These are phyloP conservation scores for Musa acuminata DNA, from an alignment of 176 grass and related monocot species.

Conservation along the genomic window DNA sequence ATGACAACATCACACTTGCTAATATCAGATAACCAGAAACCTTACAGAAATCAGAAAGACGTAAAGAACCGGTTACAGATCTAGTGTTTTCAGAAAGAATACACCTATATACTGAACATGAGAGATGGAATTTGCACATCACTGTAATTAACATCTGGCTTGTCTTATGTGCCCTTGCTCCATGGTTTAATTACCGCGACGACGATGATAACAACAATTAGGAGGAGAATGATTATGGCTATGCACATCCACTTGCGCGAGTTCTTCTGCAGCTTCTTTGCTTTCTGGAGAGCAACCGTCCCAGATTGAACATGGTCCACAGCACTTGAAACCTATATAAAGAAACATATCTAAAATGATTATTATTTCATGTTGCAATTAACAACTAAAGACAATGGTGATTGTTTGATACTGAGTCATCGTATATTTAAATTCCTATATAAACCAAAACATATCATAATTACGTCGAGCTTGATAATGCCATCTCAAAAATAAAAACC, in stretches of 20 bases:
- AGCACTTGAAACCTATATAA: constrained; percentile 72
- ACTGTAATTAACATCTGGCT: neutral
- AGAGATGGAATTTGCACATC: constrained; percentile 16
- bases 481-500: neutral
- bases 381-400: too few species aligned
- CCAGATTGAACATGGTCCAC: constrained; percentile 74
- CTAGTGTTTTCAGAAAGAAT: constrained; percentile 4
- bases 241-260: constrained; percentile 98
- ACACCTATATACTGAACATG: constrained; percentile 36
- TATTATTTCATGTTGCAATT: neutral
- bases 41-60: neutral
- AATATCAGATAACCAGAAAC: constrained; percentile 16
- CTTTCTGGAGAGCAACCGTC: constrained; percentile 55
- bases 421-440: neutral
- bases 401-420: neutral
- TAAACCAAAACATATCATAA: neutral
- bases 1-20: constrained; percentile 10
- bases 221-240: constrained; percentile 74
- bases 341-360: neutral
- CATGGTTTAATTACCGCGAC: constrained; percentile 54
- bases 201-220: constrained; percentile 55
- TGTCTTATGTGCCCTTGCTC: constrained; percentile 27
- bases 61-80: constrained; percentile 27
- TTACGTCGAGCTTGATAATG: neutral
- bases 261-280: constrained; percentile 81